Evolutionary conservation across 148 eudicot genomes (phyloP), one percentile per base, ranked within the genome.

Genomic region (Silene uniflora): DNA sequence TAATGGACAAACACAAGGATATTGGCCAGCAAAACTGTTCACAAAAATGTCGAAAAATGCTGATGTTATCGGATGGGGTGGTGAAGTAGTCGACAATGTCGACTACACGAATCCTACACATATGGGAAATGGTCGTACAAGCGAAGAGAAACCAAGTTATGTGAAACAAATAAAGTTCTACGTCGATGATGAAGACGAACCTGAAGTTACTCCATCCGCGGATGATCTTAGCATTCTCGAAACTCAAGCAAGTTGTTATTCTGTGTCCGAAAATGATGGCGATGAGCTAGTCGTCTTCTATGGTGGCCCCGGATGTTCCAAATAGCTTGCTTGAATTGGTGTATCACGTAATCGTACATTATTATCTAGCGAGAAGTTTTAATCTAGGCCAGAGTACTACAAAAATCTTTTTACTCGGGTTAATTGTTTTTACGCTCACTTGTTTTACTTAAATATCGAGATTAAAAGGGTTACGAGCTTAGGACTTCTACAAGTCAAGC

Each of bases 271-370:
- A 19, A 3, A 1, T 0, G 65, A n/a, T 1, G 12, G 12, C 10
- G 65, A 61, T 61, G 24, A 21, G 10, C 23, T 23, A 7, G 4
- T 10, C 19, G 65, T 61, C 65, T 61, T n/a, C 65, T 19, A 21
- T 23, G 65, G 65, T 61, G 65, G 65, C 65, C 65, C 65, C 9
- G 65, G 56, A 13, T 52, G 56, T 52, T 18, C 56, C 56, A 14
- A 52, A 52, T 39, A 39, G 44, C 6, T 39, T 9, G 44, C 44
- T 39, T 39, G 35, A 5, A 39, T 7, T 39, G 8, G 44, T 39
- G 8, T 39, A 39, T 39, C 44, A 39, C 44, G 44, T 39, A 39
- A 39, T 39, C 9, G 0, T 39, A 39, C 44, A 39, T 39, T 39
- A 7, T 39, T 39, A 39, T 39, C 44, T 7, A 39, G 7, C 44